Evolutionary conservation across 495 filamentous ascomycete genomes (phyloP), one percentile per base, ranked within the genome.

Genomic region (Chaetomium fimeti): DNA sequence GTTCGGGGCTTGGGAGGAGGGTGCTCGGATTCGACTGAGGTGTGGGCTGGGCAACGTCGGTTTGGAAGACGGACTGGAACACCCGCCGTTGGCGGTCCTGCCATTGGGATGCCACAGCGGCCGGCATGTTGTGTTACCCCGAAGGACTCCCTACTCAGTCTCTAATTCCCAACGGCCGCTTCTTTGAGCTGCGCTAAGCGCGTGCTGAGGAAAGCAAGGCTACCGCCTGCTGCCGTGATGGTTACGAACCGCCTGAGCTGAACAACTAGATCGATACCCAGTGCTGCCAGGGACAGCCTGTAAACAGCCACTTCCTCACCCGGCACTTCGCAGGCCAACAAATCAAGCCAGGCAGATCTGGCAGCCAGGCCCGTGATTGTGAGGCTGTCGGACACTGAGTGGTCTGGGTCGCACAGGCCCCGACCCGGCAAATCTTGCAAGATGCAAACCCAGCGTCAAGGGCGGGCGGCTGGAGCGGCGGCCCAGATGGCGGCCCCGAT

Each of bases 41-140:
- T 52, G 80, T 78, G 42, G 81, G 75, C 63, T 78, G 76, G 11
- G 78, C 76, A 64, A 76, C 63, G 47, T 78, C 74, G 16, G 69
- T 72, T 54, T 76, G 75, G 68, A 84, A 85, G 68, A 84, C 82
- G 0, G 82, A 84, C 65, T 82, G 76, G 66, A 84, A 78, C 32
- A 80, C 72, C 60, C 75, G 75, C 60, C 75, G 75, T 28, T 71
- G 77, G 12, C 75, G 77, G 60, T 76, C 71, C 64, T 71, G 70
- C 77, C 78, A 78, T 60, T 67, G 74, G 16, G 79, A 72, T 32
- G 68, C 70, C 16, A 69, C 70, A 12, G 72, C 65, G 29, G 74
- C 66, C 45, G 69, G 36, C 70, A 71, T 76, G 40, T 11, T 47
- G 53, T 55, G 43, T 18, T 24, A 49, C 45, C 18, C 61, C 4